Conservation (phyloP, 192 early-diverging fungal species). For the Coemansia sp. region DNA sequence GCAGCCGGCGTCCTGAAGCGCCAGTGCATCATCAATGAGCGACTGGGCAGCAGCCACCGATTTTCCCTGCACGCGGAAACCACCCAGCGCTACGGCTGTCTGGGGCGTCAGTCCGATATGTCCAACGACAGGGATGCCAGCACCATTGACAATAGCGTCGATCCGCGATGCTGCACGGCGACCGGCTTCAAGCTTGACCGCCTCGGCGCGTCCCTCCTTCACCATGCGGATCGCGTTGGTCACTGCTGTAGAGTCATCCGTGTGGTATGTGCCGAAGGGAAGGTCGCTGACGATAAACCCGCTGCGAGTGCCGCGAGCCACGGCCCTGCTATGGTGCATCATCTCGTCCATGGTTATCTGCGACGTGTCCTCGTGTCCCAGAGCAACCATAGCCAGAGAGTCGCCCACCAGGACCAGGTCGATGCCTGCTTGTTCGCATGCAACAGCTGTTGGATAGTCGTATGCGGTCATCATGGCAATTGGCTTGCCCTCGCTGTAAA, state of each 20-base stretch:
- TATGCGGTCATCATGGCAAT: conserved; percentile 96
- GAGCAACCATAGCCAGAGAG: conserved; percentile 93
- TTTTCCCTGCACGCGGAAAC: conserved; percentile 91
- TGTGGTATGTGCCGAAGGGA: conserved; percentile 92
- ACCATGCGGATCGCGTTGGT: conserved; percentile 76
- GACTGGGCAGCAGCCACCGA: conserved; percentile 69
- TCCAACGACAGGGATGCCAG: conserved; percentile 92
- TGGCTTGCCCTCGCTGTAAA: conserved; percentile 71
- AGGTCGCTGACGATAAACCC: conserved; percentile 88
- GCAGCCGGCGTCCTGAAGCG: conserved; percentile 88
- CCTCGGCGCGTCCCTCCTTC: conserved; percentile 89
- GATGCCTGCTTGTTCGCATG: conserved; percentile 79
- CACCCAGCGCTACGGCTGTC: conserved; percentile 80
- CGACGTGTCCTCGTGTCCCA: conserved; percentile 86
- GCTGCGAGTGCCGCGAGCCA: conserved; percentile 73
- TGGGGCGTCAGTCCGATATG: conserved; percentile 98
- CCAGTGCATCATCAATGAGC: conserved; percentile 84
- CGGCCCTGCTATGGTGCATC: conserved; percentile 92
- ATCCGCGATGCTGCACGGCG: conserved; percentile 79
- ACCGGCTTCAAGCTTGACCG: conserved; percentile 96
- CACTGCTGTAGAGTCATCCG: conserved; percentile 71
- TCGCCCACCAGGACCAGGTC: conserved; percentile 94
- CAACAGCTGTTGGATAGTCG: conserved; percentile 89
- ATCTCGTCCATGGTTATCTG: conserved; percentile 92
- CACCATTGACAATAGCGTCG: conserved; percentile 67